Percentiles rank a stretch among this genome's conserved stretches.
Conservation (phyloP, 306 rosid species). For the Heteromeles arbutifolia region DNA sequence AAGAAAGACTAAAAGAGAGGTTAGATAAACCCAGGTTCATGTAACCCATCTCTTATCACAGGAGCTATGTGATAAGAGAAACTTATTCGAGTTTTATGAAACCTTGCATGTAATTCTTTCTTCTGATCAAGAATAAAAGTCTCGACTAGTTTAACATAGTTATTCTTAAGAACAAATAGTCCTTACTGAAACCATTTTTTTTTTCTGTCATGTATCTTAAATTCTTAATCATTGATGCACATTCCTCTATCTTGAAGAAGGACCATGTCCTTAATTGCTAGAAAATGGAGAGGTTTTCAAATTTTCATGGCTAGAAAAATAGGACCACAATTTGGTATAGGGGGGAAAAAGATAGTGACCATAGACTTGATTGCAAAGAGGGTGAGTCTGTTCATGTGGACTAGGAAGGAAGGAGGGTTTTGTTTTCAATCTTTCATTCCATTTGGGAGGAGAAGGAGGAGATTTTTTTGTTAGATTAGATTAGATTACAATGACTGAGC, state of each 20-base stretch:
- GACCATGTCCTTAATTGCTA: slow-evolving; percentile 11
- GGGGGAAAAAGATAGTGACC: slow-evolving; percentile 14
- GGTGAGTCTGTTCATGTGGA: not conserved
- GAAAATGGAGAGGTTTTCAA: not conserved
- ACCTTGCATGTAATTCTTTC: no score
- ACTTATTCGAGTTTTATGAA: no score
- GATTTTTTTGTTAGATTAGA: not conserved
- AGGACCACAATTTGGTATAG: slow-evolving; percentile 24
- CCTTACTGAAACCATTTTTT: not conserved
- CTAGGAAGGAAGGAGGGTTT: not conserved
- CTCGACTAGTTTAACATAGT: not conserved
- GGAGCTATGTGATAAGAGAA: not conserved
- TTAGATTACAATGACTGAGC: slow-evolving; percentile 36
- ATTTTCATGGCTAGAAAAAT: not conserved
- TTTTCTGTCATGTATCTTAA: not conserved
- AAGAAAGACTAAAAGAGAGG: not conserved
- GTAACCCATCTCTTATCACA: no score
- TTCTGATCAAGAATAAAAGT: no score
- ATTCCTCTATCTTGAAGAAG: not conserved
- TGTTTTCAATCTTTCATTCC: not conserved
- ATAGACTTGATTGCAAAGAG: slow-evolving; percentile 9
- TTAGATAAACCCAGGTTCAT: no score
- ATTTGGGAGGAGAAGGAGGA: not conserved
- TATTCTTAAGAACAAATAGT: not conserved
- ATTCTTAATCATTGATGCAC: no score